A percentile compares a stretch with the other conserved stretches of the same genome.
phyloP scores from a whole-genome alignment of 768 basidiomycete species.

The Suillus variegatus region DNA sequence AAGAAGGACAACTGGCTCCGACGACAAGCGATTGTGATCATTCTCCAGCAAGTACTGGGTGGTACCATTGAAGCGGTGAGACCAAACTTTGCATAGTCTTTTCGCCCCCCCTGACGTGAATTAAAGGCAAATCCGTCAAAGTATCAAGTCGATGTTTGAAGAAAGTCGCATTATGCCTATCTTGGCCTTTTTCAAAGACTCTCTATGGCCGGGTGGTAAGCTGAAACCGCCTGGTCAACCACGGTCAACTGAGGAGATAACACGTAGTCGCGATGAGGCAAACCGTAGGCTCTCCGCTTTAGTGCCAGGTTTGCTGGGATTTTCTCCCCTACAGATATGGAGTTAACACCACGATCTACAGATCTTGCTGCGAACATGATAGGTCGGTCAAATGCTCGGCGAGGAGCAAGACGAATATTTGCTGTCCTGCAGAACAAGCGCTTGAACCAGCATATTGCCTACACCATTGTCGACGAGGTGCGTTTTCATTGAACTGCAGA shows the following conservation, averaged over 20 bases:
- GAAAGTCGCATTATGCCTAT: conserved; percentile 71
- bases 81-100: conserved; percentile 9
- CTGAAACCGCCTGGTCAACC: conserved; percentile 58
- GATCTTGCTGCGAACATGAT: conserved; percentile 98
- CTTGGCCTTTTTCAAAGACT: conserved; percentile 67
- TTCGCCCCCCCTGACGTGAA: conserved; percentile 3
- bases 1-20: conserved; percentile 97
- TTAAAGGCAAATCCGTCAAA: conserved; percentile 84
- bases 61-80: conserved; percentile 95
- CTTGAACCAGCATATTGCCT: conserved; percentile 91
- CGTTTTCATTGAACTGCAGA: conserved; percentile 13
- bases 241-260: conserved; percentile 82
- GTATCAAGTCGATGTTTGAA: conserved; percentile 60
- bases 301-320: conserved; percentile 71
- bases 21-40: conserved; percentile 93
- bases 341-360: conserved; percentile 30
- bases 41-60: conserved; percentile 93
- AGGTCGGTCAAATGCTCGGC: conserved; percentile 91
- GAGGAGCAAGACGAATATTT: conserved; percentile 91
- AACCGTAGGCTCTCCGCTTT: conserved; percentile 88
- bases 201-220: conserved; percentile 85
- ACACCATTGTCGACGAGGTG: conserved; percentile 91
- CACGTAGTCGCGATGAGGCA: conserved; percentile 80
- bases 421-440: conserved; percentile 91
- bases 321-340: not conserved